Evolutionary conservation across 2,329 filamentous ascomycete genomes (phyloP).

Genomic region (Nemania diffusa): DNA sequence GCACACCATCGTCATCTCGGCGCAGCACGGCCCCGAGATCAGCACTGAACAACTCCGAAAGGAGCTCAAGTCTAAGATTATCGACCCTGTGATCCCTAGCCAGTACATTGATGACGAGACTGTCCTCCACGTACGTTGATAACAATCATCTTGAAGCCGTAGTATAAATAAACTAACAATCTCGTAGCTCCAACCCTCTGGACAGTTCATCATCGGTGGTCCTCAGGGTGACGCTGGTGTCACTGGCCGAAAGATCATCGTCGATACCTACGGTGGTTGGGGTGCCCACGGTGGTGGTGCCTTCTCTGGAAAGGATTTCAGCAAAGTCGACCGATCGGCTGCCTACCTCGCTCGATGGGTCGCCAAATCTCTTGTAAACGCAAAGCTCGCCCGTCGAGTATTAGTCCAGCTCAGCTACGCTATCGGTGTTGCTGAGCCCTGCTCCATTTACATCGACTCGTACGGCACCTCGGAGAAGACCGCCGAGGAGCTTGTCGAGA

Average conservation of each 20-base stretch:
- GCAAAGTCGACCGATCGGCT: slow-evolving; percentile 98
- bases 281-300: slow-evolving; percentile 99
- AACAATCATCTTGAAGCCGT: background rate
- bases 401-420: slow-evolving; percentile 99
- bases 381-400: slow-evolving; percentile 88
- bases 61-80: slow-evolving; percentile 96
- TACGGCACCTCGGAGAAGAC: slow-evolving; percentile 94
- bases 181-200: slow-evolving; percentile 85
- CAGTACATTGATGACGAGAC: slow-evolving; percentile 93
- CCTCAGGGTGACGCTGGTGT: slow-evolving; percentile 99
- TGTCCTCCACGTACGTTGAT: slow-evolving; percentile 85
- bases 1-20: slow-evolving; percentile 95
- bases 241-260: slow-evolving; percentile 98
- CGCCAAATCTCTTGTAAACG: slow-evolving; percentile 94
- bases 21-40: slow-evolving; percentile 91
- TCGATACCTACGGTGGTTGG: slow-evolving; percentile 99
- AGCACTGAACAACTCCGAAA: slow-evolving; percentile 91
- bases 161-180: slow-evolving; percentile 19
- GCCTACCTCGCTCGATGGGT: slow-evolving; percentile 99
- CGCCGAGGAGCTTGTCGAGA: slow-evolving; percentile 92
- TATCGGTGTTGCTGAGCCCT: slow-evolving; percentile 97
- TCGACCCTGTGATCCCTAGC: slow-evolving; percentile 92
- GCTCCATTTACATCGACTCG: slow-evolving; percentile 96
- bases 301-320: slow-evolving; percentile 99
- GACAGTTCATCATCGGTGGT: slow-evolving; percentile 98